Conservation (phyloP, 768 basidiomycete species). For the Kwoniella dejecticola region DNA sequence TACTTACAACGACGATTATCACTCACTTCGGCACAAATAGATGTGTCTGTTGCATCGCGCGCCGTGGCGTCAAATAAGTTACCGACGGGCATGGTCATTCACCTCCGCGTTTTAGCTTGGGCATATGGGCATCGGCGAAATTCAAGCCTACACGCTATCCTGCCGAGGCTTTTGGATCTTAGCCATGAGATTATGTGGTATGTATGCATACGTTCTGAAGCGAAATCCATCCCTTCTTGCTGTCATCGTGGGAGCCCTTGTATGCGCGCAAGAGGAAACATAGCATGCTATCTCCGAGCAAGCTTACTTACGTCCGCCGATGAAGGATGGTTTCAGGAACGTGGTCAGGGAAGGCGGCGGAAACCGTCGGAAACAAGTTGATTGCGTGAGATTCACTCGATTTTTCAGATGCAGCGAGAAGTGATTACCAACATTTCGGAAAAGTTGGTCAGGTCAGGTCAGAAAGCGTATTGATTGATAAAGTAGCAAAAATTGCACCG, state of each 20-base stretch:
- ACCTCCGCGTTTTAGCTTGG: neutral
- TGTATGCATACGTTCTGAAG: too few relatives aligned
- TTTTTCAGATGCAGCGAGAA: neutral
- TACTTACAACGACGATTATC: neutral
- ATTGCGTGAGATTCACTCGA: too few relatives aligned
- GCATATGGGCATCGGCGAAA: too few relatives aligned
- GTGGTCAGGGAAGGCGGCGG: neutral
- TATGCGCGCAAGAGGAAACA: too few relatives aligned
- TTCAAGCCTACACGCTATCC: too few relatives aligned
- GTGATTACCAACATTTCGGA: slow-evolving; percentile 5
- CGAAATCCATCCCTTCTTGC: too few relatives aligned
- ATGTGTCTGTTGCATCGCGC: neutral
- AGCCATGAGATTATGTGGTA: too few relatives aligned
- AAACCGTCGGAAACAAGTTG: neutral
- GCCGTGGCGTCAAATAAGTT: neutral
- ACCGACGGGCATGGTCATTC: slow-evolving; percentile 5
- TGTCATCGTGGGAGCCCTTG: too few relatives aligned
- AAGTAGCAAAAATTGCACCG: neutral
- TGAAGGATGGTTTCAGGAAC: too few relatives aligned
- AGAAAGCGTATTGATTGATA: neutral
- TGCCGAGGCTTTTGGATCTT: too few relatives aligned
- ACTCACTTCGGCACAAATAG: neutral
- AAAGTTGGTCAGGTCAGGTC: neutral
- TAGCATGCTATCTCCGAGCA: too few relatives aligned
- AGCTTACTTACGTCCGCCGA: too few relatives aligned